phyloP scores from a whole-genome alignment of 78 protist species.

The Acrasis kona region DNA sequence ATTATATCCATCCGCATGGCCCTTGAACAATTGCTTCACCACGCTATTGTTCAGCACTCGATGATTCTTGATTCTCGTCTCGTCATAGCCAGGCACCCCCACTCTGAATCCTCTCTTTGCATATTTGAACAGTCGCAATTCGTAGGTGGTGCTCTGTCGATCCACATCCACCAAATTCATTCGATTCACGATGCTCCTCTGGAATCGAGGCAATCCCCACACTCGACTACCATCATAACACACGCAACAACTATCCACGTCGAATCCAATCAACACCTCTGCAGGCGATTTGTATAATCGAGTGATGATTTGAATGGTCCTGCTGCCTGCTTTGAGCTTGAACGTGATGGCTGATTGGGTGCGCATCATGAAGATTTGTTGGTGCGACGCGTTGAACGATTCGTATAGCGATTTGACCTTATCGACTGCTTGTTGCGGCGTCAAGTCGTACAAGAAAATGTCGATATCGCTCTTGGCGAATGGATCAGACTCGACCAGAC shows the following conservation, averaged over 20 bases:
- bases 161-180: constrained; percentile 3
- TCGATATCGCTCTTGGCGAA: no score
- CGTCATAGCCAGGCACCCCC: constrained; percentile 18
- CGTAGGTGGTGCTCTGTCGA: constrained; percentile 13
- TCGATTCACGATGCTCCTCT: background rate
- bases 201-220: constrained; percentile 5
- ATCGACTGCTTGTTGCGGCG: background rate
- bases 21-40: background rate
- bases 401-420: background rate
- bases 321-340: background rate
- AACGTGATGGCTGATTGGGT: background rate
- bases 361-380: background rate
- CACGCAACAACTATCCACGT: constrained; percentile 5
- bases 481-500: no score
- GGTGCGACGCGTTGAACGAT: background rate
- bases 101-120: no score
- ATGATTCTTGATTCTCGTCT: background rate
- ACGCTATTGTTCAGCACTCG: no score
- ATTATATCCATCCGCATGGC: background rate
- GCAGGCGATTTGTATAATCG: background rate
- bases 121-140: constrained; percentile 4
- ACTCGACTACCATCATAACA: constrained; percentile 17
- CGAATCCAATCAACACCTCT: constrained; percentile 19
- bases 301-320: constrained; percentile 6
- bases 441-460: background rate